Evolutionary conservation across 2,329 filamentous ascomycete genomes (phyloP), one percentile per base, ranked within the genome.

Genomic region (Orbilia brochopaga): DNA sequence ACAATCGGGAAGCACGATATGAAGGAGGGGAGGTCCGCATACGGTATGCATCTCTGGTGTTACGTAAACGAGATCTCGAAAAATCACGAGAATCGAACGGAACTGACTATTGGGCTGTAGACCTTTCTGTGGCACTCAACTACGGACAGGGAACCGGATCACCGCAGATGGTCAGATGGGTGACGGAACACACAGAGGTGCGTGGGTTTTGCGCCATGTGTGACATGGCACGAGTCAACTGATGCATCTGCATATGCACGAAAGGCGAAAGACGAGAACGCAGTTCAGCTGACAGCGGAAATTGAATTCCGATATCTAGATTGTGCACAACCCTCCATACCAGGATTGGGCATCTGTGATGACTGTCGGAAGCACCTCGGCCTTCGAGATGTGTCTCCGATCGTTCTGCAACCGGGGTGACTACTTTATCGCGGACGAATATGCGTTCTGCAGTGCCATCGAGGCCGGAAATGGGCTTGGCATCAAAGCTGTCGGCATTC

Each of bases 101-200:
- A 27, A 73, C 56, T 73, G 19, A 73, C 44, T 19, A 23, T 40
- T 58, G 32, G 17, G 32, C 37, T 35, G 44, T 52, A 81, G 94
- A 99, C 80, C 85, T 99, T 57, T 87, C 90, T 51, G 91, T 95
- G 73, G 90, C 90, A 0, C 87, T 97, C 79, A 97, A 99, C 81
- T 99, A 99, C 79, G 91, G 90, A 35, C 92, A 96, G 81, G 88
- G 92, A 7, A 87, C 87, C 17, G 94, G 94, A 17, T 87, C 91
- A 10, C 89, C 91, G 2, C 94, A 96, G 81, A 83, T 99, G 79
- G 82, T 97, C 74, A 88, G 94, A 70, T 97, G 90, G 81, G 84
- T 97, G 56, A 95, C 92, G 0, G 94, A 99, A 82, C 94, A 97
- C 80, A 96, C 92, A 0, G 93, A 99, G 81, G 82, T 83, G 76